Conservation (phyloP, 2,329 filamentous ascomycete genomes). For the Alternaria hordeiaustralica region DNA sequence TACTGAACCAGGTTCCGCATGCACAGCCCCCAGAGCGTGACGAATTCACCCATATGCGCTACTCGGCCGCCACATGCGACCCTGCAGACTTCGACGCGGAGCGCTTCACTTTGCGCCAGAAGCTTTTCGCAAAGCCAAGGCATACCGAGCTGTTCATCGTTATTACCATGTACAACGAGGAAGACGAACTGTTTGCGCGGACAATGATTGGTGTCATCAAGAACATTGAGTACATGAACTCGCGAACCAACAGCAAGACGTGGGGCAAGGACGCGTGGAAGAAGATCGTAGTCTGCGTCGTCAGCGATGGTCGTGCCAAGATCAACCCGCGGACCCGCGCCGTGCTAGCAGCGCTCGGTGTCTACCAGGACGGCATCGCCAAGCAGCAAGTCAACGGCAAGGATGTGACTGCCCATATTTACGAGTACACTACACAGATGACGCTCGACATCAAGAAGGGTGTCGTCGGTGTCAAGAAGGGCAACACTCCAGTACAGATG, state of each 20-base stretch:
- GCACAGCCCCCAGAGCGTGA: slow-evolving; percentile 78
- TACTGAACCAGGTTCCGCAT: slow-evolving; percentile 87
- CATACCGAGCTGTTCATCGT: slow-evolving; percentile 97
- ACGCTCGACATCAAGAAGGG: slow-evolving; percentile 89
- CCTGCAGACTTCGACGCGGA: slow-evolving; percentile 85
- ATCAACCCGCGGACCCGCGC: slow-evolving; percentile 93
- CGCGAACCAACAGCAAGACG: slow-evolving; percentile 88
- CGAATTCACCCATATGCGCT: slow-evolving; percentile 89
- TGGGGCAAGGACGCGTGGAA: slow-evolving; percentile 99
- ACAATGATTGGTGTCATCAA: slow-evolving; percentile 98
- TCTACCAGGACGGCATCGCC: slow-evolving; percentile 97
- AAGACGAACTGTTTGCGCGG: slow-evolving; percentile 92
- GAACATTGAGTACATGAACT: slow-evolving; percentile 98
- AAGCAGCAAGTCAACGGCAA: slow-evolving; percentile 98
- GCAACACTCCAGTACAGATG: slow-evolving; percentile 88
- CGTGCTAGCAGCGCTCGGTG: slow-evolving; percentile 88
- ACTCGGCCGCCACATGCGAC: slow-evolving; percentile 93
- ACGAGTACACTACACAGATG: slow-evolving; percentile 88
- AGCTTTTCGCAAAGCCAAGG: slow-evolving; percentile 87
- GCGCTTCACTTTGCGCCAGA: slow-evolving; percentile 90
- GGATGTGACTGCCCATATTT: slow-evolving; percentile 96
- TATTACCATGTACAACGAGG: slow-evolving; percentile 99
- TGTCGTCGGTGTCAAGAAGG: slow-evolving; percentile 83
- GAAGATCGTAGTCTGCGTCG: slow-evolving; percentile 98
- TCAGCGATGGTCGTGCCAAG: slow-evolving; percentile 95